Percentiles rank a stretch among this genome's conserved stretches.
These are phyloP conservation scores for Lentinula sp. DNA, from an alignment of 768 basidiomycete species.

Conservation along the genomic window DNA sequence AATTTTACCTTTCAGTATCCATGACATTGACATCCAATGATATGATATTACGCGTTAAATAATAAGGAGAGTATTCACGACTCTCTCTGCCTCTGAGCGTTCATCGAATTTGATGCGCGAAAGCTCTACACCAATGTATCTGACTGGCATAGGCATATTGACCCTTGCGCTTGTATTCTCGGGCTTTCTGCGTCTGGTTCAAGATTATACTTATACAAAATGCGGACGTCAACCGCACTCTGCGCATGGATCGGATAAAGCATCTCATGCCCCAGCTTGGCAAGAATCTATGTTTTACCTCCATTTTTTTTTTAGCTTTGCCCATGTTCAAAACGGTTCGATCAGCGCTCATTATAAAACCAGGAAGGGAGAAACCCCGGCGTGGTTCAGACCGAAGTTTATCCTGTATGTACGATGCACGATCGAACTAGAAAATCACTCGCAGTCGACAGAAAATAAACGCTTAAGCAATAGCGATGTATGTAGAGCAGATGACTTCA, in stretches of 20 bases:
- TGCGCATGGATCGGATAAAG: not conserved
- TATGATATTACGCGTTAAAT: no score
- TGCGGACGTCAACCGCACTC: constrained; percentile 11
- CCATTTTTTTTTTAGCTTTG: constrained; percentile 73
- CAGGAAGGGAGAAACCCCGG: not conserved
- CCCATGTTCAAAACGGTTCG: constrained; percentile 65
- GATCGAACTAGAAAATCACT: not conserved
- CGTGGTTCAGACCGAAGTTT: not conserved
- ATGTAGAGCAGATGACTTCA: no score
- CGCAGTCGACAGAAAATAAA: no score
- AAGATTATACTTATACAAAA: constrained; percentile 68
- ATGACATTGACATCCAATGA: no score
- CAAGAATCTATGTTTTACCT: constrained; percentile 91
- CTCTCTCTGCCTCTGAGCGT: no score
- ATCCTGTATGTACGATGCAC: not conserved
- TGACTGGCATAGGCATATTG: constrained; percentile 69
- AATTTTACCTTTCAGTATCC: no score
- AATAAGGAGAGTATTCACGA: no score
- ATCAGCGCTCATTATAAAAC: not conserved
- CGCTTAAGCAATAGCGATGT: no score
- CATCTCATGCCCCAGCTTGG: constrained; percentile 44
- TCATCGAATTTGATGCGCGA: no score
- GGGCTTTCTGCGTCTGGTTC: constrained; percentile 76
- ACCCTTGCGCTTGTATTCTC: constrained; percentile 72
- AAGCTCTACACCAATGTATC: constrained; percentile 37